Evolutionary conservation across 768 basidiomycete genomes (phyloP).

Genomic region (Calocera cornea): DNA sequence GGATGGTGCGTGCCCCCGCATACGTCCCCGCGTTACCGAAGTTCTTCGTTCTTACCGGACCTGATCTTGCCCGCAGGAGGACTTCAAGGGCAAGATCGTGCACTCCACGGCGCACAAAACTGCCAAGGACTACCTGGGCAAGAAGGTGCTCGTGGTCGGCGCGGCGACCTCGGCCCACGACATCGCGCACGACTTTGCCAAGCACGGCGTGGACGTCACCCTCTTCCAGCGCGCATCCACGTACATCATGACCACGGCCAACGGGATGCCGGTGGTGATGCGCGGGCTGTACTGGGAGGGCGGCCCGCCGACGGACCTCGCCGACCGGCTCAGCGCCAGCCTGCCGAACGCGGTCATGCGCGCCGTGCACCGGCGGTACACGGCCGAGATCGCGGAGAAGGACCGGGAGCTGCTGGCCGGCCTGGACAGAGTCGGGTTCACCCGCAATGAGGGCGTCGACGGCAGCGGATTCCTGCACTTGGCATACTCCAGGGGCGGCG

Average conservation of each 20-base stretch:
- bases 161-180: conserved; percentile 51
- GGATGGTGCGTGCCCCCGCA: conserved; percentile 14
- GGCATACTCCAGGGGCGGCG: conserved; percentile 39
- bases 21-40: neutral
- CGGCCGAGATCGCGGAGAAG: conserved; percentile 35
- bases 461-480: conserved; percentile 39
- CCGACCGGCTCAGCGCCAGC: conserved; percentile 38
- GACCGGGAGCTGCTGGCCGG: conserved; percentile 47
- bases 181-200: conserved; percentile 34
- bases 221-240: conserved; percentile 42
- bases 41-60: conserved; percentile 7
- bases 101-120: conserved; percentile 46
- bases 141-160: conserved; percentile 59
- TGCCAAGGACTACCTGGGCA: conserved; percentile 46
- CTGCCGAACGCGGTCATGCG: conserved; percentile 31
- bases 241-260: conserved; percentile 37
- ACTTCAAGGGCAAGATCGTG: conserved; percentile 47
- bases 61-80: conserved; percentile 30
- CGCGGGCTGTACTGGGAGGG: conserved; percentile 33
- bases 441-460: conserved; percentile 36
- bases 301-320: conserved; percentile 37
- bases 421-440: conserved; percentile 45
- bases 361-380: conserved; percentile 27
- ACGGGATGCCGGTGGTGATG: conserved; percentile 26
- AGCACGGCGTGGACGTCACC: conserved; percentile 34